Conservation (phyloP, 108 stramenopile genomes). For the Discostella pseudostelligera region DNA sequence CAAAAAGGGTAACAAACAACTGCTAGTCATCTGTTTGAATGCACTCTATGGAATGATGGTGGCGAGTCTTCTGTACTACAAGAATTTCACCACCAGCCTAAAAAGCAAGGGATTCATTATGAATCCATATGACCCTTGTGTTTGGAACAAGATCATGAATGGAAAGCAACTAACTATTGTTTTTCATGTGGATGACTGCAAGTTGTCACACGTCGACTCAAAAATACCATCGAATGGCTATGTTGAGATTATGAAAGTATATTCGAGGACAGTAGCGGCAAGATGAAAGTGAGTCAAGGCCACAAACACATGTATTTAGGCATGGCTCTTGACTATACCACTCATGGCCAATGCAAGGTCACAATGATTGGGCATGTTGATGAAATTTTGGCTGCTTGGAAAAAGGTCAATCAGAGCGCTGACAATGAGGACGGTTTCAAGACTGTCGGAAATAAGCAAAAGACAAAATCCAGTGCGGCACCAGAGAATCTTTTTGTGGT, state of each 20-base stretch:
- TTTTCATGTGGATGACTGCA: constrained; percentile 45
- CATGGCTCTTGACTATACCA: constrained; percentile 3
- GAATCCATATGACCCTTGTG: constrained; percentile 45
- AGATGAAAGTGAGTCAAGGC: constrained; percentile 14
- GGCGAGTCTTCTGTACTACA: constrained; percentile 5
- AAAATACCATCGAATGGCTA: constrained; percentile 9
- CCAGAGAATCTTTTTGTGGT: constrained; percentile 14
- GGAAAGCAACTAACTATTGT: constrained; percentile 30
- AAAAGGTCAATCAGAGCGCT: not conserved
- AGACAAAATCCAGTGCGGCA: not conserved
- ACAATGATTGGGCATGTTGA: constrained; percentile 5
- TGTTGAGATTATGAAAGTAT: constrained; percentile 17
- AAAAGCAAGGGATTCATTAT: constrained; percentile 6
- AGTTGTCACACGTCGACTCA: constrained; percentile 32
- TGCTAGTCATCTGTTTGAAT: constrained; percentile 7
- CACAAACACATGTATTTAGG: constrained; percentile 9
- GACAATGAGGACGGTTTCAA: not conserved
- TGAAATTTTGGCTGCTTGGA: constrained; percentile 2
- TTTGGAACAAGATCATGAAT: constrained; percentile 27
- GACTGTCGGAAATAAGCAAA: not conserved
- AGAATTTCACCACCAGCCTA: not conserved
- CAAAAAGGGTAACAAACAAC: not conserved
- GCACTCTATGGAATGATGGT: constrained; percentile 19
- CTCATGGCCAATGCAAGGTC: not conserved
- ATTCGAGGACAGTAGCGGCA: constrained; percentile 18